Conservation (phyloP, 306 rosid genomes). For the Senna tora region DNA sequence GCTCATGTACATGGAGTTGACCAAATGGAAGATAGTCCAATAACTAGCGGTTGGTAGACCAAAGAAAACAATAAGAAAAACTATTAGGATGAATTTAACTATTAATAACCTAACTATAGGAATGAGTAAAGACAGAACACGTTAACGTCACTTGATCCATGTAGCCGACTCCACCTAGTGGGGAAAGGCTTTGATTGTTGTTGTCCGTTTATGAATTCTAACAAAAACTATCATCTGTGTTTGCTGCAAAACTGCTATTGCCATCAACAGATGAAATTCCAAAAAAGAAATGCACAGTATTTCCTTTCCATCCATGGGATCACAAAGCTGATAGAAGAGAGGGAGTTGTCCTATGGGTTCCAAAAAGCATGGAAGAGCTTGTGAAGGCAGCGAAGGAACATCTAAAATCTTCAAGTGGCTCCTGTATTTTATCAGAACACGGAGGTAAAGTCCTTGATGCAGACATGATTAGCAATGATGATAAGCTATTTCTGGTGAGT, state of each 20-base stretch:
- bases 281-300: constrained; percentile 46
- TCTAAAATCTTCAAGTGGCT: constrained; percentile 18
- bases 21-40: too few species aligned
- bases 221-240: not conserved
- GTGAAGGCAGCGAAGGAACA: constrained; percentile 36
- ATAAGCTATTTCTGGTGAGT: constrained; percentile 45
- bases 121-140: too few species aligned
- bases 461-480: constrained; percentile 40
- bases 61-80: too few species aligned
- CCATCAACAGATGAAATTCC: constrained; percentile 30
- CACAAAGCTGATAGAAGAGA: constrained; percentile 30
- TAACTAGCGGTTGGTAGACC: too few species aligned
- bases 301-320: constrained; percentile 53
- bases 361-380: constrained; percentile 49
- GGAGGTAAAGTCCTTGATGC: constrained; percentile 46
- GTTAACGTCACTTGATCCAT: too few species aligned
- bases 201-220: constrained; percentile 3
- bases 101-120: too few species aligned
- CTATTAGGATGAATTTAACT: too few species aligned
- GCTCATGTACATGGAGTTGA: too few species aligned
- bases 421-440: constrained; percentile 44
- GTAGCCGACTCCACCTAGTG: too few species aligned
- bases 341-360: constrained; percentile 49
- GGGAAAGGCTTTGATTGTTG: too few species aligned
- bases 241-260: constrained; percentile 23